A percentile compares a stretch with the other conserved stretches of the same genome.
Evolutionary conservation across 441 rosid species (phyloP).

Genomic region (Populus hybrid): DNA sequence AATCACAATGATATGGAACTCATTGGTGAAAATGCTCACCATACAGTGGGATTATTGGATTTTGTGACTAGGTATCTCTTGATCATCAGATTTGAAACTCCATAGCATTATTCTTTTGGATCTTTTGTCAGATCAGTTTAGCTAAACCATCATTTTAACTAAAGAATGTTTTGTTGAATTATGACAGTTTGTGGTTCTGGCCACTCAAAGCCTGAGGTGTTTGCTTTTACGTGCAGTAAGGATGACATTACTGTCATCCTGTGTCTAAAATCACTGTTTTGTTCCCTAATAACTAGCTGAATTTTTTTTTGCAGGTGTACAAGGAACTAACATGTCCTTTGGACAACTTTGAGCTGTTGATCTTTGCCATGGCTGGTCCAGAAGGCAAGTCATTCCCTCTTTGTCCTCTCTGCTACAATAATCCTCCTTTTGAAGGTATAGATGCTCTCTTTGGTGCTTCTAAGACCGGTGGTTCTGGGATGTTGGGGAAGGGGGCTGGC

Average conservation of each 20-base stretch:
- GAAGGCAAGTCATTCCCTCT: slow-evolving; percentile 94
- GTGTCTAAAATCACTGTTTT: background rate
- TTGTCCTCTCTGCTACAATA: slow-evolving; percentile 89
- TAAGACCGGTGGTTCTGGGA: slow-evolving; percentile 42
- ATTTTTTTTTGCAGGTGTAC: slow-evolving; percentile 55
- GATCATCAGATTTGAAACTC: background rate
- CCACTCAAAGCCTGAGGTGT: background rate
- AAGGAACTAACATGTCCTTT: slow-evolving; percentile 90
- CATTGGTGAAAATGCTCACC: background rate
- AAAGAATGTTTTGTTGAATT: background rate
- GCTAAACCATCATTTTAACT: background rate
- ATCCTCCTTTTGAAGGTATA: slow-evolving; percentile 88
- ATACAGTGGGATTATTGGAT: background rate
- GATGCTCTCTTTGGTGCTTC: slow-evolving; percentile 52
- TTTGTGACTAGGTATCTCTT: background rate
- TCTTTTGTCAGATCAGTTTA: background rate
- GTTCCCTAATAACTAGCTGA: background rate
- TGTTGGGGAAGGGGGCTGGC: slow-evolving; percentile 71
- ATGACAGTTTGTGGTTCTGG: background rate
- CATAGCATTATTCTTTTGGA: background rate
- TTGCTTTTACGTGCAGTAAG: background rate
- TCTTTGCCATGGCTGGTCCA: slow-evolving; percentile 83
- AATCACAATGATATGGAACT: background rate
- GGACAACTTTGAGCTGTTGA: slow-evolving; percentile 86
- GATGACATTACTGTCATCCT: background rate